phyloP scores from a whole-genome alignment of 2,329 filamentous ascomycete species.

The Fusarium falciforme region DNA sequence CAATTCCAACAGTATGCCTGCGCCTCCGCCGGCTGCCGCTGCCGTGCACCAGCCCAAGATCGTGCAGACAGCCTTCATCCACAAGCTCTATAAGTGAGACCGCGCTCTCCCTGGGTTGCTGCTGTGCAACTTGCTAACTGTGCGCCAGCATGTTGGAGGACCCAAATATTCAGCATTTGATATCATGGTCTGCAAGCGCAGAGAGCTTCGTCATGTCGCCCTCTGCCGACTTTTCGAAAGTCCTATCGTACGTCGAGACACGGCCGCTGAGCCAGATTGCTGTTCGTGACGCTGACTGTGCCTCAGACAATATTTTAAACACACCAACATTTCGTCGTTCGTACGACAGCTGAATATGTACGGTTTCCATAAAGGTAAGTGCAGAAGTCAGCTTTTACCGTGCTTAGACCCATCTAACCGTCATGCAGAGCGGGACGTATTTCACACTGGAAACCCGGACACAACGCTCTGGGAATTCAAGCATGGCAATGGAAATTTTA shows the following conservation, averaged over 20 bases:
- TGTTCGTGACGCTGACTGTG: constrained; percentile 12
- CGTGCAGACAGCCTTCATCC: constrained; percentile 97
- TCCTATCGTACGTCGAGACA: constrained; percentile 80
- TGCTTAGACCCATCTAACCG: constrained; percentile 7
- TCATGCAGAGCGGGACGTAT: constrained; percentile 89
- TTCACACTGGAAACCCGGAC: constrained; percentile 93
- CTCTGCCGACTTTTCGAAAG: constrained; percentile 97
- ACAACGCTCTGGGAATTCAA: constrained; percentile 99
- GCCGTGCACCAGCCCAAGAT: constrained; percentile 95
- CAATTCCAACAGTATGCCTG: constrained; percentile 59
- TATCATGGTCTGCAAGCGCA: constrained; percentile 92
- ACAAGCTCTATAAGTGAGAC: constrained; percentile 96
- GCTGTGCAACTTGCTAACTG: constrained; percentile 38
- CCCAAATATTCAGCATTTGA: constrained; percentile 89
- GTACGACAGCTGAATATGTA: constrained; percentile 99
- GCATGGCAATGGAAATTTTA: constrained; percentile 97
- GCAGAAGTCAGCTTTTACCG: neutral
- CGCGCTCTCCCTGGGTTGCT: neutral
- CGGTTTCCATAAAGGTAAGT: constrained; percentile 94
- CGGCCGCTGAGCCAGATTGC: neutral
- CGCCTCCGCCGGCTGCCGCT: constrained; percentile 67
- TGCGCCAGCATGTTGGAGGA: constrained; percentile 91
- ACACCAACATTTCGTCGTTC: constrained; percentile 99
- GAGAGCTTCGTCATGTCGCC: constrained; percentile 99
- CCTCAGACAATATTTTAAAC: constrained; percentile 95